phyloP scores from a whole-genome alignment of 1,284 basidiomycete genomes.

The Erythrobasidium hasegawianum region DNA sequence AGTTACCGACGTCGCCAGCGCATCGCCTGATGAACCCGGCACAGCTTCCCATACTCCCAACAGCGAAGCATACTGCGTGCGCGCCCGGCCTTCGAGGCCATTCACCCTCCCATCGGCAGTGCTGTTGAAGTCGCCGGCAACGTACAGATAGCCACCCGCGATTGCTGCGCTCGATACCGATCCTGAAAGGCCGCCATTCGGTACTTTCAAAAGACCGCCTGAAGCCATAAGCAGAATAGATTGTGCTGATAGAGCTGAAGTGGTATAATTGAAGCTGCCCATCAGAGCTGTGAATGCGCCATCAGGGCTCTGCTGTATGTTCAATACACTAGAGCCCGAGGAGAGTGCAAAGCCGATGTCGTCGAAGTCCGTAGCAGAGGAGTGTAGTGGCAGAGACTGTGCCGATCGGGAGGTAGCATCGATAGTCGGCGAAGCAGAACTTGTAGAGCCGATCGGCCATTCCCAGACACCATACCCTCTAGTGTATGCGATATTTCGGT shows the following conservation, averaged over 20 bases:
- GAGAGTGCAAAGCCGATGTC: constrained; percentile 34
- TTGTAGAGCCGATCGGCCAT: constrained; percentile 5
- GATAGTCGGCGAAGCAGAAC: neutral
- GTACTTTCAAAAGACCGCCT: constrained; percentile 49
- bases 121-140: constrained; percentile 79
- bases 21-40: constrained; percentile 56
- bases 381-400: constrained; percentile 10
- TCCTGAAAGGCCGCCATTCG: constrained; percentile 49
- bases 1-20: constrained; percentile 71
- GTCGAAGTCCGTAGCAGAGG: constrained; percentile 37
- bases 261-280: constrained; percentile 62
- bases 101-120: constrained; percentile 69
- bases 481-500: neutral
- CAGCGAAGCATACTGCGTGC: constrained; percentile 34
- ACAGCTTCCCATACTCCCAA: constrained; percentile 49
- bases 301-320: constrained; percentile 42
- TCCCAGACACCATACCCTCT: constrained; percentile 31
- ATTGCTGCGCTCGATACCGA: constrained; percentile 43
- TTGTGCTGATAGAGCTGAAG: constrained; percentile 24
- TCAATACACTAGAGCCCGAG: constrained; percentile 51
- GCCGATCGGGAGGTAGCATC: neutral
- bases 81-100: constrained; percentile 52
- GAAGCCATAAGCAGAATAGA: constrained; percentile 5
- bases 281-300: constrained; percentile 66
- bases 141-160: constrained; percentile 58